Evolutionary conservation across 2,329 filamentous ascomycete species (phyloP).

Genomic region (Neopestalotiopsis sp.): DNA sequence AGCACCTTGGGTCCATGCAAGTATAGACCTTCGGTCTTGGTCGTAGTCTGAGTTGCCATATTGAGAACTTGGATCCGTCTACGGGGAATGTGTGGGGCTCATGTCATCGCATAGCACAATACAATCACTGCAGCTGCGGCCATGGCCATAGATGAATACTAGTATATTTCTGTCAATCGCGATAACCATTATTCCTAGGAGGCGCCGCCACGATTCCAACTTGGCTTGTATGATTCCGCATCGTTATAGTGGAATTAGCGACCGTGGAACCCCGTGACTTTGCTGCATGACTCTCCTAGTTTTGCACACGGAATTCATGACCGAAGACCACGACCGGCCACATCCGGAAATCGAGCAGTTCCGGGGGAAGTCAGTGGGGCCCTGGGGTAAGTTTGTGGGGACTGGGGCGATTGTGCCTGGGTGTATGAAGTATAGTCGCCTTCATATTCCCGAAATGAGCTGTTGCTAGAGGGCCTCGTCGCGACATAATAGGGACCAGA

Average conservation of each 20-base stretch:
- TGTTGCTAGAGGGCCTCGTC: neutral
- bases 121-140: neutral
- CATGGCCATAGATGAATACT: neutral
- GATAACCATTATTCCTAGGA: neutral
- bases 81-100: neutral
- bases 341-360: neutral
- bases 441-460: neutral
- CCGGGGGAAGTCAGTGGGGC: too few species aligned
- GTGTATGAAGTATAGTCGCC: neutral
- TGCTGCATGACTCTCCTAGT: neutral
- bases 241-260: neutral
- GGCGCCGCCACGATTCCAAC: neutral
- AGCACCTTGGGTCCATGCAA: neutral
- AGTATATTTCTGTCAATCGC: neutral
- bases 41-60: neutral
- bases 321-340: neutral
- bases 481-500: neutral
- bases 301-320: neutral
- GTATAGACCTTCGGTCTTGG: conserved; percentile 1
- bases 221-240: neutral
- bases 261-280: neutral
- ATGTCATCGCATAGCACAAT: neutral
- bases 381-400: too few species aligned
- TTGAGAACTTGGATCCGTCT: neutral
- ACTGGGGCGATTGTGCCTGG: neutral